Percentiles rank a stretch among this genome's conserved stretches.
Conservation (phyloP, 371 early-diverging fungal species). For the Mucor irregularis region DNA sequence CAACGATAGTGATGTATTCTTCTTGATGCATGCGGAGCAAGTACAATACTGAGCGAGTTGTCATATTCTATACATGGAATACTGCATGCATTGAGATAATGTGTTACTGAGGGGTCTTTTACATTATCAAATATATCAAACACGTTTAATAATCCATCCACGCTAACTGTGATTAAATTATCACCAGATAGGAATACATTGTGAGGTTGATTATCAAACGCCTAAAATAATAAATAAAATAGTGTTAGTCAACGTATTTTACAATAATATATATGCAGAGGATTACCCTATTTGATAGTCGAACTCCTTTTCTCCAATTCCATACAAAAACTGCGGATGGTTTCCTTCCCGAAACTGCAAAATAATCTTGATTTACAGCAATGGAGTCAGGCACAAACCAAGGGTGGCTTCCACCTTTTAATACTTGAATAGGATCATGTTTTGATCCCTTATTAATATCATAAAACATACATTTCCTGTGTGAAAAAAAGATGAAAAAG, state of each 20-base stretch:
- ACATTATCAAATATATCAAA: conserved; percentile 35
- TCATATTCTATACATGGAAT: conserved; percentile 46
- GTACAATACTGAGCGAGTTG: conserved; percentile 32
- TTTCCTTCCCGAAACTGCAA: conserved; percentile 46
- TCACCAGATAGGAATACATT: conserved; percentile 41
- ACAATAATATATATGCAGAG: neutral
- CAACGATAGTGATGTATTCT: conserved; percentile 43
- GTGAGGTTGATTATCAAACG: conserved; percentile 49
- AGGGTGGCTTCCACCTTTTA: conserved; percentile 45
- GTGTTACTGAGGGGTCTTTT: conserved; percentile 12
- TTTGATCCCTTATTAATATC: conserved; percentile 35
- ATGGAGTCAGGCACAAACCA: conserved; percentile 49
- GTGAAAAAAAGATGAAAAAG: neutral
- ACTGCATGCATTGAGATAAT: conserved; percentile 32
- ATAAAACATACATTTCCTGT: conserved; percentile 48
- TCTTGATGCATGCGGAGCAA: conserved; percentile 38
- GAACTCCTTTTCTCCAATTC: conserved; percentile 53
- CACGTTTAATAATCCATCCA: conserved; percentile 36
- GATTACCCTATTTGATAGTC: conserved; percentile 35
- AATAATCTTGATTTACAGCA: conserved; percentile 40
- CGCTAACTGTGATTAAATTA: conserved; percentile 37
- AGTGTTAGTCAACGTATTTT: no score
- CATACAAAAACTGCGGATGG: conserved; percentile 53
- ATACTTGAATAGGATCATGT: conserved; percentile 46
- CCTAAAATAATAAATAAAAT: conserved; percentile 21